Percentiles rank a stretch among this genome's conserved stretches.
phyloP scores from a whole-genome alignment of 352 stramenopile species.

The Globisporangium camurandrum region DNA sequence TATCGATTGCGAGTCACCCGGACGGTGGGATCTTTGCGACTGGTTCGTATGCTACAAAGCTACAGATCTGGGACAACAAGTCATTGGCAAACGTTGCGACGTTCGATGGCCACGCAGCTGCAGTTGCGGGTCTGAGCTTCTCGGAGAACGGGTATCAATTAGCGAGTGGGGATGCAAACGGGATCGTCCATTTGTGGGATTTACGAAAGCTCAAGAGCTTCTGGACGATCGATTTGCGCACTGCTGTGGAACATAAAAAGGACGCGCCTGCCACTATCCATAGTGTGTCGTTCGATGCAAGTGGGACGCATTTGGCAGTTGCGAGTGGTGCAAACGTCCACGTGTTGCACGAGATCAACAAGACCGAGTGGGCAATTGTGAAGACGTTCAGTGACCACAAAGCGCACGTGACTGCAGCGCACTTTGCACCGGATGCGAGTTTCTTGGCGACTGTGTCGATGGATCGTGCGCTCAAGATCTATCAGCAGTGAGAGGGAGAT shows the following conservation, averaged over 20 bases:
- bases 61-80: slow-evolving; percentile 93
- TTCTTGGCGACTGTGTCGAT: slow-evolving; percentile 66
- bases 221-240: slow-evolving; percentile 40
- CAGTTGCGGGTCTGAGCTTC: slow-evolving; percentile 55
- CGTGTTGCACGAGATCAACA: slow-evolving; percentile 52
- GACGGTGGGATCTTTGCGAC: slow-evolving; percentile 92
- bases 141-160: slow-evolving; percentile 96
- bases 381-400: slow-evolving; percentile 67
- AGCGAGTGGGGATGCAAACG: slow-evolving; percentile 71
- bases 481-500: slow-evolving; percentile 25
- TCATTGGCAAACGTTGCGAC: slow-evolving; percentile 72
- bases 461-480: slow-evolving; percentile 74
- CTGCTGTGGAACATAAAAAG: slow-evolving; percentile 24
- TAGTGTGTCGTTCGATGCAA: slow-evolving; percentile 52
- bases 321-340: slow-evolving; percentile 33
- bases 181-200: slow-evolving; percentile 90
- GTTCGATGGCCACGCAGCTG: slow-evolving; percentile 68
- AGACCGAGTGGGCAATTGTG: slow-evolving; percentile 54
- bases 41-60: slow-evolving; percentile 44
- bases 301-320: slow-evolving; percentile 48
- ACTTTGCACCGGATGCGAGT: slow-evolving; percentile 51
- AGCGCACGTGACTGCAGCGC: slow-evolving; percentile 46
- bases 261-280: too few species aligned
- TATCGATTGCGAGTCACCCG: slow-evolving; percentile 83
- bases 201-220: slow-evolving; percentile 87